phyloP scores from a whole-genome alignment of 345 rosid genomes.

The Populus euphratica region DNA sequence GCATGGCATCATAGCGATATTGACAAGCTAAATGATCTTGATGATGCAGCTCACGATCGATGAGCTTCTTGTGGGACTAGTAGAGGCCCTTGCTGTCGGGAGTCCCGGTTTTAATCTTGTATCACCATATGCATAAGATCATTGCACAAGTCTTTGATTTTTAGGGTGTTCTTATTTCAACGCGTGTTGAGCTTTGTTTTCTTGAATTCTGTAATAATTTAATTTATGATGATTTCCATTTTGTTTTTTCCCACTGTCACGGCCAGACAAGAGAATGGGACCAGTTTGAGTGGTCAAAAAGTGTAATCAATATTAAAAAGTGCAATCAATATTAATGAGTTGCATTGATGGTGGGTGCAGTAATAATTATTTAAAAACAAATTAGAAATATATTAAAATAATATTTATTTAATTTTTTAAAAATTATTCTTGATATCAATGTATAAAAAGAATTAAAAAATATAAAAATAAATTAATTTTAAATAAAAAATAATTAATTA shows the following conservation, averaged over 20 bases:
- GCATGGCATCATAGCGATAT: too few relatives aligned
- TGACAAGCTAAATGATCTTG: too few relatives aligned
- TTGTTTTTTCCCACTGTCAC: conserved; percentile 81
- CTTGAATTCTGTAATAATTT: conserved; percentile 46
- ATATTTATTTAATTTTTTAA: conserved; percentile 26
- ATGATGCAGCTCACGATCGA: too few relatives aligned
- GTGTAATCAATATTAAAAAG: conserved; percentile 45
- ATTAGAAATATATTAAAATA: conserved; percentile 28
- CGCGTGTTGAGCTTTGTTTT: conserved; percentile 26
- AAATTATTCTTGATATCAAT: too few relatives aligned
- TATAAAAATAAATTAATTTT: too few relatives aligned
- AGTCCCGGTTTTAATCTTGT: too few relatives aligned
- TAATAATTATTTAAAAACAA: too few relatives aligned
- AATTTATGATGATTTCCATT: conserved; percentile 66
- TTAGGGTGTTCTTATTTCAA: background rate
- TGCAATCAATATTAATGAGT: conserved; percentile 40
- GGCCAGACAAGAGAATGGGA: conserved; percentile 91
- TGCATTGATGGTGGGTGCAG: too few relatives aligned
- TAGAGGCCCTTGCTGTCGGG: too few relatives aligned
- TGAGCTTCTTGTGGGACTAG: too few relatives aligned
- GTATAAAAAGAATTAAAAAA: too few relatives aligned
- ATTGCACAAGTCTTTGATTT: background rate
- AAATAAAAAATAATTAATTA: too few relatives aligned
- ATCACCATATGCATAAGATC: background rate
- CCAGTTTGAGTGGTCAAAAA: conserved; percentile 81